These are phyloP conservation scores for Vicia sativa DNA, from an alignment of 306 rosid species.

Conservation along the genomic window DNA sequence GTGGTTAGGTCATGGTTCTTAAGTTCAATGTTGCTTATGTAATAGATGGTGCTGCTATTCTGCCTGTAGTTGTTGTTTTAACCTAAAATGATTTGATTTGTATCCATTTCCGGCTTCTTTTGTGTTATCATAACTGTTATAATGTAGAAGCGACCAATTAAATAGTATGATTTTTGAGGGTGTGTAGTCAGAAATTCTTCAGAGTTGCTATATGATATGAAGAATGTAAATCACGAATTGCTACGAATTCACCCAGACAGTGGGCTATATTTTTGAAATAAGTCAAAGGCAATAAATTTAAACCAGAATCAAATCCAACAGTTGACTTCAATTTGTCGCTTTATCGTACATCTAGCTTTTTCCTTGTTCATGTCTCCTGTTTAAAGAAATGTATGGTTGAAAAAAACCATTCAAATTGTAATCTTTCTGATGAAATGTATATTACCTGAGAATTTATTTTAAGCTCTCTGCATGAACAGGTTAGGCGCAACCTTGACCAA, in stretches of 20 bases:
- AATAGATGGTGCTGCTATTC: conserved; percentile 16
- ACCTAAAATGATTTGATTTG: conserved; percentile 9
- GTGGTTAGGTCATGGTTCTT: conserved; percentile 2
- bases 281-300: not conserved
- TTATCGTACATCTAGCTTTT: not conserved
- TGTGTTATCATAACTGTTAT: not conserved
- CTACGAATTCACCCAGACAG: not conserved
- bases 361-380: not conserved
- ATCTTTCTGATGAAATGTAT: conserved; percentile 18
- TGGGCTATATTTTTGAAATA: not conserved
- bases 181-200: conserved; percentile 5
- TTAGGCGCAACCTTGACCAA: conserved; percentile 97
- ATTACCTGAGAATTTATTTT: conserved; percentile 14
- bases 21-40: conserved; percentile 15
- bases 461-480: conserved; percentile 53
- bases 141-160: not conserved
- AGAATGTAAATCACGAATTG: not conserved
- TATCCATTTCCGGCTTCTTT: conserved; percentile 5
- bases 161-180: not conserved
- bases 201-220: not conserved
- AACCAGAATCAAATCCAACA: not conserved
- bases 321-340: not conserved
- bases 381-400: conserved; percentile 8
- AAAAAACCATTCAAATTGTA: not conserved
- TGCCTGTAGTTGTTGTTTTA: conserved; percentile 9